Base-by-base conservation (phyloP, 169 alveolate species). In the Plasmodium gonderi region DNA sequence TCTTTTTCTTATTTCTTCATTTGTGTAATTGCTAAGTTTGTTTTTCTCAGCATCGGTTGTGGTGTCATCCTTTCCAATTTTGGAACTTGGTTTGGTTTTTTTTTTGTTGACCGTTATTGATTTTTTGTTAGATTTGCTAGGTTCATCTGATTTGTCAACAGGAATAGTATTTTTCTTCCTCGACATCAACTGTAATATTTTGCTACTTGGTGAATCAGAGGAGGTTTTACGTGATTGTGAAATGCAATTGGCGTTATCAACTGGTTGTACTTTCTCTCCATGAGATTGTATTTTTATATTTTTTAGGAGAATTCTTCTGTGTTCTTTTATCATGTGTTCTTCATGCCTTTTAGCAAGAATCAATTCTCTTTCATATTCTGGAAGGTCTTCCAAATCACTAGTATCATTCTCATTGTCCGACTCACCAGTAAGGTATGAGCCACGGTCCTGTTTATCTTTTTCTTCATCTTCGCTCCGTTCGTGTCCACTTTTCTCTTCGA, bases 301-400 rank as follows among this genome's bases (percentile, higher is more conserved):
- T 51, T 87, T 87, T 75, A 87, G 51, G 40, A 87, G 79, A n/a
- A 87, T 75, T n/a, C 78, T 36, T 40, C 93, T 54, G 31, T 87
- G 93, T 44, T 87, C 79, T 64, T 87, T 87, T 60, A 38, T 74
- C 85, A 95, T 75, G 40, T 83, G 87, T 64, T 95, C 96, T 42
- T 96, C 97, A 80, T 95, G 97, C 60, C 92, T 76, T 67, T 95
- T 96, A 2, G 97, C 97, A 23, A 95, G 80, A 36, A 95, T 42
- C 49, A 90, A 69, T 54, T 95, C 97, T 14, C 97, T 78, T 80
- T 93, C 94, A 79, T 93, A 95, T 45, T 95, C 97, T 8, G 96
- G 94, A 91, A 95, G 51, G 11, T 78, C 92, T 29, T 91, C 87
- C 69, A 81, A 40, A 36, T 80, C 94, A 20, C 79, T 64, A 9